Base-by-base conservation (phyloP, 1,284 basidiomycete genomes). In the Athelia psychrophila region DNA sequence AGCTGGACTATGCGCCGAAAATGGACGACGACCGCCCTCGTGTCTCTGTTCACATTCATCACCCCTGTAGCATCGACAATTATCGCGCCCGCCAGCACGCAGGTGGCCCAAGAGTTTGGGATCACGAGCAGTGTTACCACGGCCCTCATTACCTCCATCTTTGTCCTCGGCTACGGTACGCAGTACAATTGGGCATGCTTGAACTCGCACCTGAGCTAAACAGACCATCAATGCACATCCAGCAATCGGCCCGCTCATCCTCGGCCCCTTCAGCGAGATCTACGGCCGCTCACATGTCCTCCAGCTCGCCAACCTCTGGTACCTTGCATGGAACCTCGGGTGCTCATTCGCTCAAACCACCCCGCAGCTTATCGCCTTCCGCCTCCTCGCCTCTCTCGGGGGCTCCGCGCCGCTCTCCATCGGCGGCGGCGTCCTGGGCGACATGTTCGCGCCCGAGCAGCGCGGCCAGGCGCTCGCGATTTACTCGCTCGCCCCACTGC, bases 371-470 rank as follows among this genome's bases (percentile, higher is more conserved):
- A 78, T 87, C 32, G 82, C 71, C 0, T 90, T 89, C 61, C 78
- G 86, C 35, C 78, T 89, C 55, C 64, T 89, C 12, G 66, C 88
- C 2, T 81, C 85, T 9, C 53, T 88, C 6, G 83, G 85, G 45
- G 83, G 85, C 16, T 83, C 82, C 58, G 81, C 84, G 2, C 81
- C 84, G 22, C 65, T 87, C 23, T 69, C 63, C 61, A 35, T 83
- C 30, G 83, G 84, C 52, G 88, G 86, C 40, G 90, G 85, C 2
- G 78, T 86, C 1, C 68, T 93, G 0, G 78, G 81, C 2, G 91
- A 93, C 64, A 73, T 86, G 42, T 93, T 83, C 79, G 64, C 61
- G n/a, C 64, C 85, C 0, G 84, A 90, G 52, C 76, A 90, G 58
- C 74, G 87, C 56, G 88, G 88, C 0, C 71, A 76, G 54, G 86